These are phyloP conservation scores for Claviceps africana DNA, from an alignment of 2,329 filamentous ascomycete genomes.

Conservation along the genomic window DNA sequence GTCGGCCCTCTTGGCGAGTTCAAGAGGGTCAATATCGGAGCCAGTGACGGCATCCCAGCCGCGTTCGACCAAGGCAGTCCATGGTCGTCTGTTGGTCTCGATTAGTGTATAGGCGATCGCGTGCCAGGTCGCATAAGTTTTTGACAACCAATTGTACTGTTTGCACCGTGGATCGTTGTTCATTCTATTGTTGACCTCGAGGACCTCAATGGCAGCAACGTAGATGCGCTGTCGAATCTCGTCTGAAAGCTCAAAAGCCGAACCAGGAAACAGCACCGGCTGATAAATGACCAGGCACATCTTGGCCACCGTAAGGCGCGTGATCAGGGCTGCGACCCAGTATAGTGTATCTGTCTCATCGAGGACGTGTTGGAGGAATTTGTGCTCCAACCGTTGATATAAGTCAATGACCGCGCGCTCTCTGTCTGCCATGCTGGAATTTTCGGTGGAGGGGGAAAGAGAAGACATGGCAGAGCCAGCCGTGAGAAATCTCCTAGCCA, in stretches of 20 bases:
- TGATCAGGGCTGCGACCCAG: conserved; percentile 55
- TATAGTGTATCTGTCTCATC: conserved; percentile 39
- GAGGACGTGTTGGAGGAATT: conserved; percentile 38
- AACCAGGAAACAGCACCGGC: conserved; percentile 49
- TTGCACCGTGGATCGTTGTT: conserved; percentile 40
- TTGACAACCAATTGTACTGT: conserved; percentile 35
- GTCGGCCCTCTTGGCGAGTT: conserved; percentile 30
- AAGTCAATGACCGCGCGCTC: conserved; percentile 36
- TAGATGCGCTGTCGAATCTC: conserved; percentile 57
- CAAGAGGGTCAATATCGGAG: conserved; percentile 24
- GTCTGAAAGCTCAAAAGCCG: conserved; percentile 40
- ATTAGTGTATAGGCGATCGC: conserved; percentile 35
- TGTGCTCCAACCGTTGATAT: conserved; percentile 38
- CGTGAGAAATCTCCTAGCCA: conserved; percentile 23
- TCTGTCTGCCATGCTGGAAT: conserved; percentile 20
- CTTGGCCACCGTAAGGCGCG: conserved; percentile 61
- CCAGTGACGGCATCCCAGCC: conserved; percentile 33
- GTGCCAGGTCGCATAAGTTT: conserved; percentile 38
- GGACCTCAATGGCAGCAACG: conserved; percentile 57
- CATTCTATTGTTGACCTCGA: conserved; percentile 53
- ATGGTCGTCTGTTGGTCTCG: conserved; percentile 31
- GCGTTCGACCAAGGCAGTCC: conserved; percentile 35
- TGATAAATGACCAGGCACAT: conserved; percentile 68
- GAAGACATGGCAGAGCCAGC: conserved; percentile 20
- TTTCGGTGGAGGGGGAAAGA: conserved; percentile 15